Base-by-base conservation (phyloP, 2,329 filamentous ascomycete genomes). In the Cladosporium sp. region DNA sequence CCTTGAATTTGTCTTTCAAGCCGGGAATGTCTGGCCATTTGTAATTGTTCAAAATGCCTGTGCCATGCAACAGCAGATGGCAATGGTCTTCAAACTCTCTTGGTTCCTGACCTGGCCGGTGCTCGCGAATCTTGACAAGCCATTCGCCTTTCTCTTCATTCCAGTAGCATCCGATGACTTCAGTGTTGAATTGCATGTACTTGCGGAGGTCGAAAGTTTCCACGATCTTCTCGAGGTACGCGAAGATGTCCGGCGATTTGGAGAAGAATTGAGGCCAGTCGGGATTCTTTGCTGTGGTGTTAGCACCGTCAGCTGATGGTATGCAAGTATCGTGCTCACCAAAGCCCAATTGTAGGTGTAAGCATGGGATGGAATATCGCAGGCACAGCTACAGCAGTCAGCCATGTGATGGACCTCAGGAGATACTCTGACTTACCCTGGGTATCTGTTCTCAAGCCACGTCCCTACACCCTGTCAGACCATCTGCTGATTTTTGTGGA, bases 161-260 rank as follows among this genome's bases (percentile, higher is more conserved):
- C 76, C 75, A 79, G 43, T 72, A 70, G 16, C 71, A 69, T 3
- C 71, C 70, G 1, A 69, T 61, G 11, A 77, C 69, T 54, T 75
- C 67, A 7, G 71, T 74, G 49, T 74, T 71, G 63, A 78, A 77
- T 2, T 62, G 72, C 73, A 78, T 78, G 59, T 76, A 77, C 53
- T 77, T 76, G 38, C 71, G 67, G 3, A 78, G 63, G 38, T 69
- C 72, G 50, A 76, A 78, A 0, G 67, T 69, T 4, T 76, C 64
- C 55, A 71, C 73, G 13, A 78, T 72, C 54, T 73, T 74, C 49
- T 72, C 60, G 0, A 78, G 66, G 52, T 78, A 78, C 38, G 69
- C 66, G 60, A 70, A 71, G 49, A 77, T 76, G 45, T 76, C 73
- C 1, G 67, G 64, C 1, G 70, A 67, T 55, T 72, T 70, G 7